Base-by-base conservation (phyloP, 306 rosid genomes). In the Glycine tomentella region DNA sequence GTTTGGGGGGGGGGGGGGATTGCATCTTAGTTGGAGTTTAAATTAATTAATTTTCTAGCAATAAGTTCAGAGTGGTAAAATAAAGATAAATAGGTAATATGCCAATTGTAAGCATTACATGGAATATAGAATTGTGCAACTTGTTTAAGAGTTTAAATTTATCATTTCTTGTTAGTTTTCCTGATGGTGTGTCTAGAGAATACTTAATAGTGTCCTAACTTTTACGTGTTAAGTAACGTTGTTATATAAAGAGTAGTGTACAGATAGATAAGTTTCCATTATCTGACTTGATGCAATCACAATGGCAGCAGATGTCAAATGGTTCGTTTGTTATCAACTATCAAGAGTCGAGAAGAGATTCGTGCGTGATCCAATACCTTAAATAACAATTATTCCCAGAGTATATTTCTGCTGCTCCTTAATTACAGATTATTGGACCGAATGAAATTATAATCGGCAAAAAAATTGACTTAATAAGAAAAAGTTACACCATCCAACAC, bases 41-140 rank as follows among this genome's bases (percentile, higher is more conserved):
- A 16, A 79, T 79, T 82, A 69, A 55, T 79, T 82, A 56, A 64
- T 64, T 75, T 56, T 86, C 80, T 79, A 62, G 86, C 61, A 78
- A 82, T 79, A 79, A 74, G 74, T 77, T 81, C 73, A 59, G 78
- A 66, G 71, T 4, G 45, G 76, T 52, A 33, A 48, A 82, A 82
- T 79, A 79, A 79, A 34, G 55, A 45, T 65, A 34, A 75, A 79
- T 78, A 74, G 75, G 61, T 62, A 74, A 74, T 74, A 61, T 78
- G 83, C 31, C 74, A 66, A 77, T 57, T 85, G 88, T 85, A 85
- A 72, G 75, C 57, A 80, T 76, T 64, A 82, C 74, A 67, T 59
- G 72, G 75, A 85, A 44, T 74, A 74, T 68, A 42, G 69, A 51
- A 67, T 59, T 73, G 69, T 51, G 81, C 40, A 68, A 51, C 49